Percentiles rank a stretch among this genome's conserved stretches.
Conservation (phyloP, 345 rosid genomes). For the Arabis hirsuta region DNA sequence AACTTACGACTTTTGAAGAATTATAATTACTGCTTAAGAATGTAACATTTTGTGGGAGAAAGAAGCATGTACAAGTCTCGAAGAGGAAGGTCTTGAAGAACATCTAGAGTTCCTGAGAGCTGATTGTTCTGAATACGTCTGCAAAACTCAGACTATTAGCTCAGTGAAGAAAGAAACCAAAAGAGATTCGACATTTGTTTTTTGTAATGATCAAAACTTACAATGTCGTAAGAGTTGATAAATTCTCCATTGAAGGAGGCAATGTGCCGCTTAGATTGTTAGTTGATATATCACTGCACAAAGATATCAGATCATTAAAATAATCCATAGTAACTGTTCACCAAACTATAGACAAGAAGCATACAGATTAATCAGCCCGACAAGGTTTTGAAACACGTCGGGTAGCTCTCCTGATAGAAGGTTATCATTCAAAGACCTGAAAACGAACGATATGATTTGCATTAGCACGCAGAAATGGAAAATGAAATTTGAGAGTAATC, state of each 20-base stretch:
- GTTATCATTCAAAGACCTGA: constrained; percentile 87
- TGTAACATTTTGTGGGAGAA: constrained; percentile 36
- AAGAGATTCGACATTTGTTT: background rate
- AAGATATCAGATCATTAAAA: constrained; percentile 33
- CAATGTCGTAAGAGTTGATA: constrained; percentile 75
- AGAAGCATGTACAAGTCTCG: constrained; percentile 70
- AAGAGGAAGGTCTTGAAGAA: constrained; percentile 83
- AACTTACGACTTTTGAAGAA: background rate
- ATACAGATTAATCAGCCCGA: constrained; percentile 83
- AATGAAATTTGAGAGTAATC: background rate
- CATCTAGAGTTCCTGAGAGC: constrained; percentile 85
- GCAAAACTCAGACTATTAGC: constrained; percentile 53
- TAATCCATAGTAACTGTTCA: constrained; percentile 12
- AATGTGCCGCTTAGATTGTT: constrained; percentile 86
- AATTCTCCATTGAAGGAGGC: constrained; percentile 74
- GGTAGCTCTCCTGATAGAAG: constrained; percentile 86
- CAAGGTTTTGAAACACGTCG: constrained; percentile 70
- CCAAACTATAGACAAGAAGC: constrained; percentile 37
- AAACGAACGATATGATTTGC: constrained; percentile 16
- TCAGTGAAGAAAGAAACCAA: constrained; percentile 5
- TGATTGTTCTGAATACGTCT: constrained; percentile 91
- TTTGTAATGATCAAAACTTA: constrained; percentile 43
- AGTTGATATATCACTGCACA: constrained; percentile 75
- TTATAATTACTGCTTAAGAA: constrained; percentile 19
- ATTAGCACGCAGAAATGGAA: background rate